Base-by-base conservation (phyloP, 2,329 filamentous ascomycete species). In the Cytospora mali region DNA sequence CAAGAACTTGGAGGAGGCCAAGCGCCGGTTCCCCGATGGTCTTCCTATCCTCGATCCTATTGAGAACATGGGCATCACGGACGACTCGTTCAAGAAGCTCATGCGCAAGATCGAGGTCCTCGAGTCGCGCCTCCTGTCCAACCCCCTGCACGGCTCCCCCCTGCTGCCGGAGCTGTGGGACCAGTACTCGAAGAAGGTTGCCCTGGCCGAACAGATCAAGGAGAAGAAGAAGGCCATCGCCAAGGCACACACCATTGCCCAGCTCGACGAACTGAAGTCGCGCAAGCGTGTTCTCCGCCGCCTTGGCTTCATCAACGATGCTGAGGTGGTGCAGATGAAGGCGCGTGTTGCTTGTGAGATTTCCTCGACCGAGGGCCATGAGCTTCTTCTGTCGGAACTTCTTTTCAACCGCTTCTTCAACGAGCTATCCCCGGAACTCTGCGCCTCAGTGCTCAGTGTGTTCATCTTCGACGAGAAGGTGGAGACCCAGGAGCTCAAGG, bases 371-470 rank as follows among this genome's bases (percentile, higher is more conserved):
- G 86, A 89, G 69, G 95, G 94, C 39, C 95, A 99, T 72, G 96
- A 99, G 75, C 82, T 99, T 49, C 88, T 99, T 67, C 84, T 99
- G 6, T 93, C 91, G 14, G 95, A 99, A 76, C 82, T 99, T 29
- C 84, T 99, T 0, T 98, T 99, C 77, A 96, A 98, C 75, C 87
- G 93, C 46, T 98, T 97, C 83, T 99, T 99, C 84, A 99, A 98
- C 74, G 93, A 97, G 72, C 80, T 98, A 50, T 88, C 88, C 0
- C 93, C 95, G 0, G 94, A 98, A 75, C 85, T 94, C 68, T 91
- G 89, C 70, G 95, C 95, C 1, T 86, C 94, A 0, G 87, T 93
- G 6, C 83, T 99, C 64, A 96, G 92, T 70, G 93, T 92, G 72
- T 98, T 99, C 78, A 95, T 99, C 68, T 97, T 98, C 69, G 96